Evolutionary conservation across 192 early-diverging fungal genomes (phyloP), one percentile per base, ranked within the genome.

Genomic region (Gaertneriomyces sp.): DNA sequence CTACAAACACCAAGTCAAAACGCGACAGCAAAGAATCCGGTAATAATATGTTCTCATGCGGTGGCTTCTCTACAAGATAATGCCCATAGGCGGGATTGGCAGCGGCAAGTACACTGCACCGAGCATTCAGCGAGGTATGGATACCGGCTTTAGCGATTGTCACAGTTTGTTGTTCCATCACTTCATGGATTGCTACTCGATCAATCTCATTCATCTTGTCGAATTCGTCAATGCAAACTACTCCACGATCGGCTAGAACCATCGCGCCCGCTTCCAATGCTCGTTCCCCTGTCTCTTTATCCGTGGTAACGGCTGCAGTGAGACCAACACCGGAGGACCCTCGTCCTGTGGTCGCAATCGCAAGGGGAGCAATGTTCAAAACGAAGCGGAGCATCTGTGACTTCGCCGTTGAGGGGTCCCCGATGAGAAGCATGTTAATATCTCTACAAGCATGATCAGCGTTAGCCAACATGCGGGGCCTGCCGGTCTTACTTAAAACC

Each of bases 151-250:
- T 96, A 45, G 92, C 93, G 60, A 97, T 93, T 0, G 93, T 96
- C 7, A 97, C 91, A 4, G 95, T 98, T 81, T 99, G 97, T 76
- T 99, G 97, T 81, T 99, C 97, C 97, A 99, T 99, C 3, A 97
- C 97, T 88, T 99, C 97, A 81, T 99, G 97, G 78, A 99, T 99
- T 0, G 97, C 95, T 3, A 96, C 94, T 61, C 95, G 88, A 70
- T 99, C 97, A 16, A 90, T 83, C 64, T 98, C 95, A 42, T 82
- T 90, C 97, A 99, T 99, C 71, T 99, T 99, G 81, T 99, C 97
- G 75, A 99, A 99, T 77, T 99, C 97, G 82, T 99, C 97, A 61
- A 99, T 98, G 75, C 97, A 99, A 10, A 96, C 92, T 42, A 99
- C 87, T 50, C 97, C 97, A 25, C 93, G 83, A 72, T 99, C 97